Evolutionary conservation across 352 stramenopile species (phyloP).

Genomic region (Blastocystis sp.): DNA sequence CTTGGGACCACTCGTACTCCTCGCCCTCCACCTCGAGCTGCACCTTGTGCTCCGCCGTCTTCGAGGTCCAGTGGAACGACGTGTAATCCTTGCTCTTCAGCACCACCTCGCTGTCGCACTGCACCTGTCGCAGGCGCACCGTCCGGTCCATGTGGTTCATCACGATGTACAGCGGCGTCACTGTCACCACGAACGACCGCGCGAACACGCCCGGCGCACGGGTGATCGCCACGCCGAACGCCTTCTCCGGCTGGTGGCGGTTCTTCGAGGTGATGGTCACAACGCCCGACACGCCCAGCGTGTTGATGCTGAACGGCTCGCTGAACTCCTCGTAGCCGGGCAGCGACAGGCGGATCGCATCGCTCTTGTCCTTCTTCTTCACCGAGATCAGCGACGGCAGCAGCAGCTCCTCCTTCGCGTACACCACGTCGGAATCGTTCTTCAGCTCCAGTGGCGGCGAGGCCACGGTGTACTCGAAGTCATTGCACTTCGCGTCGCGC

Average conservation of each 20-base stretch:
- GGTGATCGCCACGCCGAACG: slow-evolving; percentile 9
- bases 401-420: slow-evolving; percentile 41
- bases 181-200: not conserved
- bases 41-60: slow-evolving; percentile 1
- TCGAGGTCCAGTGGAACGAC: slow-evolving; percentile 32
- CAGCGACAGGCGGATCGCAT: slow-evolving; percentile 19
- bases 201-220: slow-evolving; percentile 48
- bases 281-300: slow-evolving; percentile 13
- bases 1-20: slow-evolving; percentile 58
- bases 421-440: slow-evolving; percentile 34
- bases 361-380: slow-evolving; percentile 67
- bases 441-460: slow-evolving; percentile 31
- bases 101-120: not conserved
- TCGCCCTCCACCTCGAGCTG: slow-evolving; percentile 5
- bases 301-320: slow-evolving; percentile 55
- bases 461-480: slow-evolving; percentile 13
- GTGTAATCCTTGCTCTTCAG: slow-evolving; percentile 15
- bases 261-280: slow-evolving; percentile 12
- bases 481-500: slow-evolving; percentile 1
- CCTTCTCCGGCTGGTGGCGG: slow-evolving; percentile 17
- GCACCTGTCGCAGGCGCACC: slow-evolving; percentile 1
- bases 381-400: slow-evolving; percentile 45
- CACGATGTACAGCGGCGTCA: slow-evolving; percentile 11
- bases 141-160: slow-evolving; percentile 7
- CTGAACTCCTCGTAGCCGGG: slow-evolving; percentile 26